A percentile compares a stretch with the other conserved stretches of the same genome.
phyloP scores from a whole-genome alignment of 495 filamentous ascomycete genomes.

The Symbiotaphrina buchneri region DNA sequence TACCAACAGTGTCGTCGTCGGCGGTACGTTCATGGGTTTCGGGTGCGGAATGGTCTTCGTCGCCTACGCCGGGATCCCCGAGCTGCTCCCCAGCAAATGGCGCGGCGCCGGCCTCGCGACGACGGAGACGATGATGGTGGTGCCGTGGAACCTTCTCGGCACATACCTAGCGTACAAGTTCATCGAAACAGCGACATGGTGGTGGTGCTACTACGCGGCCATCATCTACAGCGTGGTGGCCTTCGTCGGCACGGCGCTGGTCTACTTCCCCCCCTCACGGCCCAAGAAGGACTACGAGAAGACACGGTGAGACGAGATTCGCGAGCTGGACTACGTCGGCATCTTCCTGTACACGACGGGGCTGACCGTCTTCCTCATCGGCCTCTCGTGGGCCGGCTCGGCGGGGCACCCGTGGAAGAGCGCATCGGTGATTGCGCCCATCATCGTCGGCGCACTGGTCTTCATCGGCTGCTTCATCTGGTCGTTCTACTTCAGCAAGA shows the following conservation, averaged over 20 bases:
- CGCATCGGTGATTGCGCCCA: slow-evolving; percentile 6
- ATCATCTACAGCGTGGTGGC: slow-evolving; percentile 11
- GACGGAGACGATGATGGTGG: slow-evolving; percentile 7
- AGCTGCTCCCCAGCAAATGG: slow-evolving; percentile 10
- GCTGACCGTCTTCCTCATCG: slow-evolving; percentile 22
- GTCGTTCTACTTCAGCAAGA: slow-evolving; percentile 9
- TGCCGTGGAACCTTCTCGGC: slow-evolving; percentile 8
- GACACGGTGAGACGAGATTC: background rate
- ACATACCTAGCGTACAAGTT: slow-evolving; percentile 7
- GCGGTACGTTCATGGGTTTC: slow-evolving; percentile 10
- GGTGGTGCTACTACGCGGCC: slow-evolving; percentile 13
- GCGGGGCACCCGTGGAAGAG: slow-evolving; percentile 11
- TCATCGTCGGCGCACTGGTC: slow-evolving; percentile 9
- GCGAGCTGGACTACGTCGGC: slow-evolving; percentile 21
- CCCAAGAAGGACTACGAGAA: slow-evolving; percentile 9
- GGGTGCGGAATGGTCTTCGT: slow-evolving; percentile 9
- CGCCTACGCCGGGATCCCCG: slow-evolving; percentile 9
- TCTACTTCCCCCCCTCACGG: slow-evolving; percentile 15
- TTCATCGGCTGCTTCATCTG: slow-evolving; percentile 10
- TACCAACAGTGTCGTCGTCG: slow-evolving; percentile 9
- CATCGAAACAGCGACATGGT: too few relatives aligned
- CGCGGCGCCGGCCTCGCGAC: slow-evolving; percentile 6
- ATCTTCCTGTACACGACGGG: slow-evolving; percentile 19
- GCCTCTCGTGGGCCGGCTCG: slow-evolving; percentile 14
- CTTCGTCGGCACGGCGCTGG: slow-evolving; percentile 9